Evolutionary conservation across 2,329 filamentous ascomycete species (phyloP).

Genomic region (Claviceps pusilla): DNA sequence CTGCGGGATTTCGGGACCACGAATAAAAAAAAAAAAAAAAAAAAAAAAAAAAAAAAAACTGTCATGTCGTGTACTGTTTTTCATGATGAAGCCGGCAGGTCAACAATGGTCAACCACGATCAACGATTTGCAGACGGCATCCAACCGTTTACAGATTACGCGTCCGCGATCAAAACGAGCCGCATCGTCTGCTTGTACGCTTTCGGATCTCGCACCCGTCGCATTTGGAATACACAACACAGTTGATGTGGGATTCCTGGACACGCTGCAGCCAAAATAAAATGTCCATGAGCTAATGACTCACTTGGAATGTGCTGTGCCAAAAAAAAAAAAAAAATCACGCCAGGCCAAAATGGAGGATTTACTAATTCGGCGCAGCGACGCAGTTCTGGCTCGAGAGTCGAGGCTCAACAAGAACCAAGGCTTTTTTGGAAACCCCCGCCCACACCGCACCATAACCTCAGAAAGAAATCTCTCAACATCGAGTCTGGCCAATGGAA

Average conservation of each 20-base stretch:
- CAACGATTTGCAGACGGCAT: too few relatives aligned
- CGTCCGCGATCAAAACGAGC: too few relatives aligned
- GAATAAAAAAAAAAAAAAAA: too few relatives aligned
- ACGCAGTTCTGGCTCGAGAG: background rate
- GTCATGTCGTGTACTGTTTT: background rate
- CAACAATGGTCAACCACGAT: too few relatives aligned
- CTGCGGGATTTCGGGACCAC: background rate
- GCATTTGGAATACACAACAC: too few relatives aligned
- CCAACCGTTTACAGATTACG: too few relatives aligned
- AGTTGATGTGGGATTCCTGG: background rate
- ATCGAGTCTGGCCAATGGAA: background rate
- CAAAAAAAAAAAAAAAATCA: background rate
- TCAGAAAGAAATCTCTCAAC: background rate
- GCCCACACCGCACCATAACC: background rate
- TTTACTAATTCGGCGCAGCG: background rate
- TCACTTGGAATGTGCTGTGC: background rate
- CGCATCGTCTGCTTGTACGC: too few relatives aligned
- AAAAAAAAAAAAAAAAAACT: too few relatives aligned
- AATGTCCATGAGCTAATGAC: background rate
- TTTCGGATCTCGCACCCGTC: too few relatives aligned
- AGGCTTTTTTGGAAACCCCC: too few relatives aligned
- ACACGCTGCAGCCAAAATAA: background rate
- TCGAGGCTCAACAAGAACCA: background rate
- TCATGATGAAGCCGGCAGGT: background rate
- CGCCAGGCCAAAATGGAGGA: background rate